Conservation (phyloP, 176 grass and related monocot genomes). For the Aechmea fasciata region DNA sequence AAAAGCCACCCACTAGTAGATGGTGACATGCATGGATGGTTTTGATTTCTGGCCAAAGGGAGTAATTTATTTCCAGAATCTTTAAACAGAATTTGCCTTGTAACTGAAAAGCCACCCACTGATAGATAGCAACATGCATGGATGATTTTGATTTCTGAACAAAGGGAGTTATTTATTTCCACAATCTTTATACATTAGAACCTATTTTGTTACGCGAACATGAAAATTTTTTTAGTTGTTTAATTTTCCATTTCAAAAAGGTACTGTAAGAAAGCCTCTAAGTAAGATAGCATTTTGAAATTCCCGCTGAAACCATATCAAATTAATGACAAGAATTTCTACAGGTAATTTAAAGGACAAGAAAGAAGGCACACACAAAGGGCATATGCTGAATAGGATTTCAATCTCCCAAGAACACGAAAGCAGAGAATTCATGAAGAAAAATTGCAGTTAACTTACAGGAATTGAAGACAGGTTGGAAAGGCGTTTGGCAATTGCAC, state of each 20-base stretch:
- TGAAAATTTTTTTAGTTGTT: too few relatives aligned
- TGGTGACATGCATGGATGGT: background rate
- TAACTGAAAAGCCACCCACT: background rate
- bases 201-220: too few relatives aligned
- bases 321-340: background rate
- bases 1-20: background rate
- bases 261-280: background rate
- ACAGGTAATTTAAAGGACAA: background rate
- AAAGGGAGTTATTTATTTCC: background rate
- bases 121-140: background rate
- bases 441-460: constrained; percentile 37
- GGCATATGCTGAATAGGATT: constrained; percentile 1
- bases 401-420: background rate
- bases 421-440: background rate
- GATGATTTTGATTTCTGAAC: background rate
- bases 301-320: background rate
- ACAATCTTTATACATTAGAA: too few relatives aligned
- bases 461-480: constrained; percentile 74
- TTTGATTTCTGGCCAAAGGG: background rate
- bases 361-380: constrained; percentile 5
- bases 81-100: background rate
- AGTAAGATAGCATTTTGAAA: background rate
- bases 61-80: too few relatives aligned
- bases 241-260: background rate
- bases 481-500: constrained; percentile 81